Evolutionary conservation across 371 early-diverging fungal genomes (phyloP), one percentile per base, ranked within the genome.

Genomic region (Actinomucor elegans): DNA sequence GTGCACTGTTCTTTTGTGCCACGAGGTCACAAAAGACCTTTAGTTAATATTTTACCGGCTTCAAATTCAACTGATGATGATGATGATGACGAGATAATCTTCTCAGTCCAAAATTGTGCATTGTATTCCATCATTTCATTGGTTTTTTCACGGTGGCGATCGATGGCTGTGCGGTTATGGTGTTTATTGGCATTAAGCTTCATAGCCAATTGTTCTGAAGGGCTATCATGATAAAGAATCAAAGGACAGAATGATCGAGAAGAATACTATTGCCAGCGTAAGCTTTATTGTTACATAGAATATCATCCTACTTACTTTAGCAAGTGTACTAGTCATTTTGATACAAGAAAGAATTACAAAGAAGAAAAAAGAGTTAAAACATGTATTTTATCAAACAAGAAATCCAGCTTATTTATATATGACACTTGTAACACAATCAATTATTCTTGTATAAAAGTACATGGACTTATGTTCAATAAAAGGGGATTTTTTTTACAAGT

Each of bases 71-170:
- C 57, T 36, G 36, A 42, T 28, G 47, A 45, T 37, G 43, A 9
- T 9, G n/a, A 42, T 21, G 42, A 42, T 21, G 42, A 42, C 17
- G 10, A 5, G 26, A 28, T 44, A 26, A 5, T 18, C 10, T 52
- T 48, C 32, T 40, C 48, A 33, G 47, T 59, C 77, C 77, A 76
- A 11, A 71, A 55, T 41, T 67, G 59, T 35, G 77, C 73, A 61
- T 77, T 71, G 15, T 64, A 54, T 46, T 71, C 55, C 11, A 77
- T 31, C 71, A 71, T 77, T 43, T 67, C 68, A 27, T 33, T 63
- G 21, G 64, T 73, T 23, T 62, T 68, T n/a, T 55, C 60, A 23
- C 55, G 62, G 53, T 77, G 71, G 38, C 58, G 65, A 52, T 73
- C 64, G 33, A 77, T 71, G 61, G 68, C 56, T 40, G 56, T 55